Conservation (phyloP, 768 basidiomycete genomes). For the Mycena rosella region DNA sequence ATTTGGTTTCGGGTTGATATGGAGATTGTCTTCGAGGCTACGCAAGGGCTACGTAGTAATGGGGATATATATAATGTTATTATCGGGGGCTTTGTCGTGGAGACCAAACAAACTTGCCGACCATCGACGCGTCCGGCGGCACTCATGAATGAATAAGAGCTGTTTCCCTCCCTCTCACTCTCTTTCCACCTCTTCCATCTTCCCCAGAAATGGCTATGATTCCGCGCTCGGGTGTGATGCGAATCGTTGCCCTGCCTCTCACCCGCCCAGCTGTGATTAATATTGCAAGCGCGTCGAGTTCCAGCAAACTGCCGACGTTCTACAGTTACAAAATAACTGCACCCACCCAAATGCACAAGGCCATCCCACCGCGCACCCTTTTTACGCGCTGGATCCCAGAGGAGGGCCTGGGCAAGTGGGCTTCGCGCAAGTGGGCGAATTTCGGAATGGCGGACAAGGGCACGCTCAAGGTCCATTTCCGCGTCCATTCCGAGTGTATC, state of each 20-base stretch:
- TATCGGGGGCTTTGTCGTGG: background rate
- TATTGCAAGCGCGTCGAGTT: constrained; percentile 17
- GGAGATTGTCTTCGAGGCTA: no score
- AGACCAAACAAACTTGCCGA: constrained; percentile 7
- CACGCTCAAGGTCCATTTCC: constrained; percentile 58
- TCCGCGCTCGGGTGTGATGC: constrained; percentile 44
- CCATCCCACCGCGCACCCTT: constrained; percentile 38
- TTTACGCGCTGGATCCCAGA: constrained; percentile 33
- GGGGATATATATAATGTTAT: no score
- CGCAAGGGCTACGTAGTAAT: no score
- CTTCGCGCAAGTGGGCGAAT: constrained; percentile 54
- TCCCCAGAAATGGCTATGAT: constrained; percentile 18
- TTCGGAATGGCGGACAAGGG: constrained; percentile 61
- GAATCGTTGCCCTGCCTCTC: constrained; percentile 64
- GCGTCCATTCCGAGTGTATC: background rate
- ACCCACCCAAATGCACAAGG: constrained; percentile 28
- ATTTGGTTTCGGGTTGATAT: no score
- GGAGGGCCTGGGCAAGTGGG: constrained; percentile 42
- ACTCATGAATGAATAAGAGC: background rate
- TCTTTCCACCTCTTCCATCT: background rate
- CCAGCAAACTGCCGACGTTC: constrained; percentile 49
- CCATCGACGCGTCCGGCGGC: constrained; percentile 7
- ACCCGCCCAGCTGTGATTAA: constrained; percentile 32
- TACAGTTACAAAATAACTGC: constrained; percentile 54
- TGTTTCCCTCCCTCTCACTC: background rate